phyloP scores from a whole-genome alignment of 805 yeast genomes.

The Teunomyces atbi region DNA sequence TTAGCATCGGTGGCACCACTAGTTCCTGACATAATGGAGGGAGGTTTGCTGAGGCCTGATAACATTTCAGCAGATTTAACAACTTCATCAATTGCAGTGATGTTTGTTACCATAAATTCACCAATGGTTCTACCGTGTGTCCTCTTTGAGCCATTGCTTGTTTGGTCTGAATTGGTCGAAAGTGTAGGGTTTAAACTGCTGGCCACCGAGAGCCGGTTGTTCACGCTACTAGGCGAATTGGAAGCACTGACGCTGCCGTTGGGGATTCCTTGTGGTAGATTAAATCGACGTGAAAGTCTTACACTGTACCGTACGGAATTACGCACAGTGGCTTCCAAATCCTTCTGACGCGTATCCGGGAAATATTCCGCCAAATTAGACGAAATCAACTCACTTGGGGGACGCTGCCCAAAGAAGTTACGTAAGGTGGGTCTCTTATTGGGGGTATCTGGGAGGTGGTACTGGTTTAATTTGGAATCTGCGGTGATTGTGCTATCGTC shows the following conservation, averaged over 20 bases:
- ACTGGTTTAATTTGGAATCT: slow-evolving; percentile 16
- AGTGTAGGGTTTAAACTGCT: background rate
- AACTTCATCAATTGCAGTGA: slow-evolving; percentile 54
- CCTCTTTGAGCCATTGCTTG: background rate
- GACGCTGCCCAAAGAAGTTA: slow-evolving; percentile 80
- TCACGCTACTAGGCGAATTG: slow-evolving; percentile 7
- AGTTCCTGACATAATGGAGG: slow-evolving; percentile 17
- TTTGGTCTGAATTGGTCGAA: slow-evolving; percentile 1
- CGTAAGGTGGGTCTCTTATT: slow-evolving; percentile 27
- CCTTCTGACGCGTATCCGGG: slow-evolving; percentile 74
- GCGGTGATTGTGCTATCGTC: background rate
- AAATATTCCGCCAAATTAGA: slow-evolving; percentile 87
- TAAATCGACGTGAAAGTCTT: slow-evolving; percentile 48
- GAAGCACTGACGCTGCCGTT: background rate
- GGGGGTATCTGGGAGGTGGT: slow-evolving; percentile 20
- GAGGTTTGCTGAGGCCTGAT: slow-evolving; percentile 27
- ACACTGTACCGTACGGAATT: slow-evolving; percentile 81
- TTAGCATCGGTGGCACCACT: slow-evolving; percentile 17
- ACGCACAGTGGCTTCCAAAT: slow-evolving; percentile 74
- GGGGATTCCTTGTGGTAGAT: slow-evolving; percentile 16
- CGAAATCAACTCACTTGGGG: slow-evolving; percentile 89
- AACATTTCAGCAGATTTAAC: slow-evolving; percentile 26
- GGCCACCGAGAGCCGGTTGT: background rate
- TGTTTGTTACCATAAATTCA: slow-evolving; percentile 56
- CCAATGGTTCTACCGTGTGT: slow-evolving; percentile 52